phyloP scores from a whole-genome alignment of 257 asterid genomes.

The Forsythia viridissima region DNA sequence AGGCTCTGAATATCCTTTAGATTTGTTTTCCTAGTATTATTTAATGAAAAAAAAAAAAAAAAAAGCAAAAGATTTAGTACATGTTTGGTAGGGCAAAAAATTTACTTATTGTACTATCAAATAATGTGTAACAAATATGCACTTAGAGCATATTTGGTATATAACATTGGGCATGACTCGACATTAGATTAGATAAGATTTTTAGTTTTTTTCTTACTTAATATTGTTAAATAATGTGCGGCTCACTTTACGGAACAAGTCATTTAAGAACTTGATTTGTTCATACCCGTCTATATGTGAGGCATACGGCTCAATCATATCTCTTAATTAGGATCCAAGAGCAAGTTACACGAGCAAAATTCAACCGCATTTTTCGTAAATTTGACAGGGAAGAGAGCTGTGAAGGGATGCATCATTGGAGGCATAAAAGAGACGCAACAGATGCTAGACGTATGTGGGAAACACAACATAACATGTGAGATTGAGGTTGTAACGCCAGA shows the following conservation, averaged over 20 bases:
- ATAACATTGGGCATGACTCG: too few species aligned
- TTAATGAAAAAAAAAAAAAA: too few species aligned
- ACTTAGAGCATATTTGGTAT: too few species aligned
- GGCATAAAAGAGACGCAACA: constrained; percentile 84
- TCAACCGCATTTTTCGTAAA: not conserved
- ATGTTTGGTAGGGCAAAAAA: not conserved
- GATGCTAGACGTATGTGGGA: constrained; percentile 77
- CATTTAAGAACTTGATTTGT: too few species aligned
- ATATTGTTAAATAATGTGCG: too few species aligned
- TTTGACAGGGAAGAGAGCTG: constrained; percentile 66
- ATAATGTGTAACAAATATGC: too few species aligned
- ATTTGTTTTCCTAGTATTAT: not conserved
- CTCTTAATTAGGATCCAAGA: not conserved
- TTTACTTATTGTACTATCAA: too few species aligned
- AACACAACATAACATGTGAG: constrained; percentile 68
- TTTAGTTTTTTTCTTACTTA: too few species aligned
- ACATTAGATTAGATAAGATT: too few species aligned
- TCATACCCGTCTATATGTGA: too few species aligned
- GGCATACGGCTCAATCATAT: not conserved
- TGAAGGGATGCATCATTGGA: constrained; percentile 84
- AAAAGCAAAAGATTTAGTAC: not conserved
- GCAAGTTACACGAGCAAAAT: not conserved
- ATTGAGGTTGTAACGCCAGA: constrained; percentile 54
- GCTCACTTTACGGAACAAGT: too few species aligned
- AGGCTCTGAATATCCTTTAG: not conserved